These are phyloP conservation scores for Phyllosticta citrichinensis DNA, from an alignment of 2,329 filamentous ascomycete species.

Conservation along the genomic window DNA sequence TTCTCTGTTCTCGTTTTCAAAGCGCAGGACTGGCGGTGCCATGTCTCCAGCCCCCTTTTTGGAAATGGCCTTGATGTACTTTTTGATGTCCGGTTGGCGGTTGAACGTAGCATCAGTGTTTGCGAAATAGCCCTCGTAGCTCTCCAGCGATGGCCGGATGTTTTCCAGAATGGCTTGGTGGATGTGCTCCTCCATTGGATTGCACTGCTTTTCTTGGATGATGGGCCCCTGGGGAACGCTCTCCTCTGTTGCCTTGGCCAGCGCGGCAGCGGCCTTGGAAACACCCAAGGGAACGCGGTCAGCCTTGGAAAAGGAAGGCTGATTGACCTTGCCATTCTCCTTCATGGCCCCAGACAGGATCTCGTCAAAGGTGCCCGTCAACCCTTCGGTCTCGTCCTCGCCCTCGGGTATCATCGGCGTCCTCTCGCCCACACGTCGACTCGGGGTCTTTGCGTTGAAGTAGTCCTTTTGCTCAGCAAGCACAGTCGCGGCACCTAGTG, in stretches of 20 bases:
- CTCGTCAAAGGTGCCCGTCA: slow-evolving; percentile 65
- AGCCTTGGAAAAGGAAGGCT: slow-evolving; percentile 35
- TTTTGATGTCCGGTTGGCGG: slow-evolving; percentile 66
- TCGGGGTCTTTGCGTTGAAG: slow-evolving; percentile 67
- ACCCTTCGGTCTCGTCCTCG: slow-evolving; percentile 39
- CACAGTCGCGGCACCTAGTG: slow-evolving; percentile 46
- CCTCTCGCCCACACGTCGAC: slow-evolving; percentile 40
- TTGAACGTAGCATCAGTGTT: slow-evolving; percentile 55
- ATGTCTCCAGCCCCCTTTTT: slow-evolving; percentile 51
- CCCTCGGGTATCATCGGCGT: slow-evolving; percentile 32
- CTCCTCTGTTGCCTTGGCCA: slow-evolving; percentile 27
- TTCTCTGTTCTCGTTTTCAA: slow-evolving; percentile 52
- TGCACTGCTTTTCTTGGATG: slow-evolving; percentile 75
- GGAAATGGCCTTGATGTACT: slow-evolving; percentile 59
- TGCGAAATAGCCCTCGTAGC: slow-evolving; percentile 73
- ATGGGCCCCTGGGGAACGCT: slow-evolving; percentile 54
- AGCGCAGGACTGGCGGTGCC: slow-evolving; percentile 57
- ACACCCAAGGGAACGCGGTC: slow-evolving; percentile 17
- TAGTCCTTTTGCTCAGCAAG: slow-evolving; percentile 42
- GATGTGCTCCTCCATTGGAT: slow-evolving; percentile 72
- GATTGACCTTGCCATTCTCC: slow-evolving; percentile 37
- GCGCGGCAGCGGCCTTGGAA: slow-evolving; percentile 13
- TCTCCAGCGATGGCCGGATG: slow-evolving; percentile 60
- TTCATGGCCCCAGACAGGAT: slow-evolving; percentile 43
- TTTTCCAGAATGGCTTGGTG: slow-evolving; percentile 65